These are phyloP conservation scores for Backusella circina DNA, from an alignment of 192 early-diverging fungal genomes.

Conservation along the genomic window DNA sequence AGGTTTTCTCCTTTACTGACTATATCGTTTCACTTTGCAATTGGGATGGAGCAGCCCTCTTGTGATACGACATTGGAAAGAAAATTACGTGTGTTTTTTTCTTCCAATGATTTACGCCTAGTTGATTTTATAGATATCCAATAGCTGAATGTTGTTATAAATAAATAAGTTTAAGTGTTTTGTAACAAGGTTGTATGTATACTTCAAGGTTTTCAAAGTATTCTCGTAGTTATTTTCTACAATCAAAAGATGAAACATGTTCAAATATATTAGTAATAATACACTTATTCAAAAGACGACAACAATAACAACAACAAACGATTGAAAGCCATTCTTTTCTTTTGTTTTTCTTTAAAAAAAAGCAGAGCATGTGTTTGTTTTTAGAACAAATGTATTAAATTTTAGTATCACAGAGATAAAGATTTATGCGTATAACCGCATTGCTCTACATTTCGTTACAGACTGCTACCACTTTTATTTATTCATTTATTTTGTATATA, in stretches of 20 bases:
- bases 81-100: neutral
- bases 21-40: neutral
- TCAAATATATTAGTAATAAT: neutral
- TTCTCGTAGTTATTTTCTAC: neutral
- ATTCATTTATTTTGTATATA: neutral
- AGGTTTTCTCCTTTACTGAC: neutral
- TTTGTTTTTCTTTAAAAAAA: neutral
- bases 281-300: neutral
- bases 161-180: neutral
- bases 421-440: neutral
- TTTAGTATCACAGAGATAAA: neutral
- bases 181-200: neutral
- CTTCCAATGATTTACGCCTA: neutral
- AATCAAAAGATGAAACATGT: neutral
- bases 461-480: neutral
- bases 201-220: neutral
- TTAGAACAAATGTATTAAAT: neutral
- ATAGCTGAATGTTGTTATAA: neutral
- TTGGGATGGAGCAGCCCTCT: neutral
- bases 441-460: neutral
- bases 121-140: neutral
- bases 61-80: neutral
- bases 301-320: neutral
- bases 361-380: neutral
- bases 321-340: neutral